Evolutionary conservation across 495 filamentous ascomycete genomes (phyloP).

Genomic region (Talaromyces thailandensis): DNA sequence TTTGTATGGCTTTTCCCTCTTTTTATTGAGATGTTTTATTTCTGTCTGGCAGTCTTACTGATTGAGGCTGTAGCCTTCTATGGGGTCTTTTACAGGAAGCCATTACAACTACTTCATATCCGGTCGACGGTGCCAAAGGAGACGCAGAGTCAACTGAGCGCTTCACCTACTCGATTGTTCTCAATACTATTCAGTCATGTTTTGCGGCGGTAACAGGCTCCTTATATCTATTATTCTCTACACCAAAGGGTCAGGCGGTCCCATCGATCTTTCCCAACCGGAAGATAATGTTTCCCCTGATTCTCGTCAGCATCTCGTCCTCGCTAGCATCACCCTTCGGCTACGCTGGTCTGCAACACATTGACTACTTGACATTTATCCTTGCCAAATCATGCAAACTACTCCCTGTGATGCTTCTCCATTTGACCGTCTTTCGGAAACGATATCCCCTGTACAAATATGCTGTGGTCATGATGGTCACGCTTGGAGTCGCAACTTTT

Average conservation of each 20-base stretch:
- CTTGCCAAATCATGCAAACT: conserved; percentile 97
- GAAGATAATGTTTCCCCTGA: conserved; percentile 64
- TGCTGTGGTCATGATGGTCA: conserved; percentile 81
- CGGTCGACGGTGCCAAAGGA: conserved; percentile 21
- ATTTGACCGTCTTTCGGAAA: conserved; percentile 85
- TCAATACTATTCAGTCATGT: conserved; percentile 91
- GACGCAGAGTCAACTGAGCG: conserved; percentile 50
- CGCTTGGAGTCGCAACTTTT: conserved; percentile 87
- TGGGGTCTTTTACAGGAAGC: conserved; percentile 97
- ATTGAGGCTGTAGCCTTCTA: conserved; percentile 53
- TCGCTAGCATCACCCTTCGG: conserved; percentile 90
- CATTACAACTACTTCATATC: conserved; percentile 88
- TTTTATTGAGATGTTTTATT: neutral
- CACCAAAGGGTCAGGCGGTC: conserved; percentile 43
- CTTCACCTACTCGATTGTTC: conserved; percentile 87
- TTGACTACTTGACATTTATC: conserved; percentile 98
- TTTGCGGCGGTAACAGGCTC: conserved; percentile 78
- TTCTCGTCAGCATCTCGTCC: conserved; percentile 78
- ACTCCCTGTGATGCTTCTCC: conserved; percentile 93
- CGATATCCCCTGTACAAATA: conserved; percentile 96
- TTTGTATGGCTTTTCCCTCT: conserved; percentile 57
- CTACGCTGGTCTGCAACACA: conserved; percentile 85
- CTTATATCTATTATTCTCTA: conserved; percentile 65
- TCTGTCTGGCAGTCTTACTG: neutral
- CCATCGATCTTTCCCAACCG: conserved; percentile 65